Evolutionary conservation across 352 stramenopile species (phyloP), one percentile per base, ranked within the genome.

Genomic region (Phytophthora podocarpi): DNA sequence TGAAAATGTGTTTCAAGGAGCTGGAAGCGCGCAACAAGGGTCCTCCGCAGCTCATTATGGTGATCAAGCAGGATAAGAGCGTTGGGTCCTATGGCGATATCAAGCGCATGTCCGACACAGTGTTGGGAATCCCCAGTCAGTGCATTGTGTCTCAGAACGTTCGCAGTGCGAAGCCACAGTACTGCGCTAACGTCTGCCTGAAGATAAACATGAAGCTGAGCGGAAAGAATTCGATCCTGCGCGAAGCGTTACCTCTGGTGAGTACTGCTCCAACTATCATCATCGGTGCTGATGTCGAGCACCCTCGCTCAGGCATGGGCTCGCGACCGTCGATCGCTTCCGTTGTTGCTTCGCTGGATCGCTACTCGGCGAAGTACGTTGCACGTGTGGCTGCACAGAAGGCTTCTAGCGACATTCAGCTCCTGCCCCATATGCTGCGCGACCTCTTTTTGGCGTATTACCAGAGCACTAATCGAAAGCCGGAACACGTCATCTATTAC

Each of bases 401-500:
- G 31, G 66, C 63, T 46, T 64, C 65, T 2, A 77, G 83, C 41
- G 74, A 82, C 32, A 90, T 89, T 21, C 63, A 82, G 35, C 70
- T 83, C 30, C 57, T 90, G 32, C 78, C 78, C 5, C 57, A 60
- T 31, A 88, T 93, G 80, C 61, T 90, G 4, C 74, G 74, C 9
- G 81, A 93, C 13, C 67, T 97, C 20, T 83, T 97, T 40, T 69
- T 91, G 45, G 73, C 73, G 10, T 97, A 89, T 63, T 93, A 91
- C 60, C 45, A 76, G 37, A 69, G 72, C 23, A 95, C 84, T 16
- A 80, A 74, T 26, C 69, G 80, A 36, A 93, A 94, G 59, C 89
- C 89, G 0, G 74, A 90, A 37, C 80, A 80, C 20, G 83, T 97
- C 24, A 63, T 97, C 10, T 97, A 93, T 62, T 95, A 95, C 57